These are phyloP conservation scores for Karstenula rhodostoma DNA, from an alignment of 2,329 filamentous ascomycete genomes.

Conservation along the genomic window DNA sequence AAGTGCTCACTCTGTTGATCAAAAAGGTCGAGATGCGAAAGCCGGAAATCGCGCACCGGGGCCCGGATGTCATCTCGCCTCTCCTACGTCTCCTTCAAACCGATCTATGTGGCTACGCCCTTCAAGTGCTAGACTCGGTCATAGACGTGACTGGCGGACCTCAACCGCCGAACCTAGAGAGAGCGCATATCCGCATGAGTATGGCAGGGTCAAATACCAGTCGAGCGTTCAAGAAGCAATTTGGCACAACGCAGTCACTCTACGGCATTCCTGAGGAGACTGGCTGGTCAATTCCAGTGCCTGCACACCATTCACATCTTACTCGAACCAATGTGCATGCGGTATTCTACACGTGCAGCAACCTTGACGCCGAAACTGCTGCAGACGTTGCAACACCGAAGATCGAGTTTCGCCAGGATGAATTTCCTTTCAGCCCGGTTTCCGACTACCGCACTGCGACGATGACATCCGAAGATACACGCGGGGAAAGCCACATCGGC, in stretches of 20 bases:
- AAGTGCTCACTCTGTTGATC: conserved; percentile 83
- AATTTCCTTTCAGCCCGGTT: conserved; percentile 80
- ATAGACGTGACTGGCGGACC: conserved; percentile 87
- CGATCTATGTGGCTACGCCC: conserved; percentile 89
- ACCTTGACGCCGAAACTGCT: conserved; percentile 51
- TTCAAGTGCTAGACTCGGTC: conserved; percentile 92
- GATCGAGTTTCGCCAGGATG: conserved; percentile 90
- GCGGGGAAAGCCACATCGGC: conserved; percentile 76
- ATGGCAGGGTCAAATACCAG: conserved; percentile 88
- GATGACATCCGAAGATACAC: conserved; percentile 87
- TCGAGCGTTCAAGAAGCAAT: conserved; percentile 88
- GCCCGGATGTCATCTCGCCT: conserved; percentile 93
- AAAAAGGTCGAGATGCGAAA: conserved; percentile 93
- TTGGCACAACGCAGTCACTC: conserved; percentile 89
- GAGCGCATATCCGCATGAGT: conserved; percentile 95
- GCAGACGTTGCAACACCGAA: conserved; percentile 78
- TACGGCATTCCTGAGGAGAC: conserved; percentile 97
- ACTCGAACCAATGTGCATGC: conserved; percentile 94
- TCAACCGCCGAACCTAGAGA: conserved; percentile 74
- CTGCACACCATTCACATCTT: conserved; percentile 84
- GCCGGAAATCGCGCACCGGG: conserved; percentile 86
- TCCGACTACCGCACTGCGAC: conserved; percentile 79
- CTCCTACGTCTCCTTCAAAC: conserved; percentile 88
- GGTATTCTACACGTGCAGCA: conserved; percentile 91
- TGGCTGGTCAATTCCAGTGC: conserved; percentile 94